phyloP scores from a whole-genome alignment of 139 green algal genomes.

The Coelastrella sp. region DNA sequence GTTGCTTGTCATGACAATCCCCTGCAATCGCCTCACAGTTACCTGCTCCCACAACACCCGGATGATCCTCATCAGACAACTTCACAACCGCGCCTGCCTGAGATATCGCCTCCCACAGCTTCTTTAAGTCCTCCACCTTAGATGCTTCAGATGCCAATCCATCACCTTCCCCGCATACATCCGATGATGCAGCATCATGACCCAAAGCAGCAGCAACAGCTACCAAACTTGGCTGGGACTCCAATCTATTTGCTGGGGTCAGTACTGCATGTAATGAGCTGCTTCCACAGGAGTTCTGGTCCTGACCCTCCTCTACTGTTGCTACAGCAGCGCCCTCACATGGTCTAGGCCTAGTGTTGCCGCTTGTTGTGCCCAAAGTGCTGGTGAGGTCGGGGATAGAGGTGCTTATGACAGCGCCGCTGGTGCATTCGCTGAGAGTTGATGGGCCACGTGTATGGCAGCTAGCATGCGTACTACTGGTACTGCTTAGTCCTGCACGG shows the following conservation, averaged over 20 bases:
- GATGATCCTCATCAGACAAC: not conserved
- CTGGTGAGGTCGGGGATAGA: not conserved
- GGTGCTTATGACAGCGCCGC: not conserved
- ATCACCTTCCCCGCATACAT: not conserved
- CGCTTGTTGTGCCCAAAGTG: not conserved
- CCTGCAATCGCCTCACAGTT: not conserved
- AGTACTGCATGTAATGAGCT: not conserved
- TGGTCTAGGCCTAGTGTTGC: too few species aligned
- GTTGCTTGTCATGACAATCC: not conserved
- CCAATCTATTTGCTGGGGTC: constrained; percentile 2
- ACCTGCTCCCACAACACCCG: not conserved
- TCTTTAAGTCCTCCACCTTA: not conserved
- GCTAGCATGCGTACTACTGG: too few species aligned
- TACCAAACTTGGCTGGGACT: not conserved
- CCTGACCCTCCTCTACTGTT: not conserved
- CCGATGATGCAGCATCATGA: not conserved
- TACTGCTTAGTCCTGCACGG: too few species aligned
- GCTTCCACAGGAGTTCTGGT: not conserved
- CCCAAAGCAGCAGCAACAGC: constrained; percentile 18
- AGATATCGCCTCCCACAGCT: not conserved
- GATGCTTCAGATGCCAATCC: not conserved
- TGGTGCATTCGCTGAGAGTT: not conserved
- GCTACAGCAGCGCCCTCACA: not conserved
- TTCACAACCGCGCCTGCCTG: not conserved
- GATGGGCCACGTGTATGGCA: not conserved